These are phyloP conservation scores for Euphrasia arctica DNA, from an alignment of 305 asterid genomes.

Conservation along the genomic window DNA sequence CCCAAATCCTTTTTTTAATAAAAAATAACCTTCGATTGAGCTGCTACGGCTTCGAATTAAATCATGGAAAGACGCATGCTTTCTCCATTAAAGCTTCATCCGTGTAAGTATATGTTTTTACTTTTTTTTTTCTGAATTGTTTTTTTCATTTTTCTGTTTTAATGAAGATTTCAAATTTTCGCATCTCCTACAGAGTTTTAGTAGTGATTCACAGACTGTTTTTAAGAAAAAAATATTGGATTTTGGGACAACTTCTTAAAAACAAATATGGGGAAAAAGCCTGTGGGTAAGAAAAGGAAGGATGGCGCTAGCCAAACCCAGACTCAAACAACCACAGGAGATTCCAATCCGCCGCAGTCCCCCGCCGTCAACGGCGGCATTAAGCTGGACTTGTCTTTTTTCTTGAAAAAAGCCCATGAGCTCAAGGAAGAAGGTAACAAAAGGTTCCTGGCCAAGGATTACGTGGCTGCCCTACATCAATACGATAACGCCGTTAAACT, in stretches of 20 bases:
- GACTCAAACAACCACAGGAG: slow-evolving; percentile 25
- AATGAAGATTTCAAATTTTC: slow-evolving; percentile 18
- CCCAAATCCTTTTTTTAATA: not conserved
- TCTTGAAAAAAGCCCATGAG: slow-evolving; percentile 80
- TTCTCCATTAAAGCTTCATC: slow-evolving; percentile 18
- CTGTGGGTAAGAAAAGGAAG: slow-evolving; percentile 89
- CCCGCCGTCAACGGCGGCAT: slow-evolving; percentile 65
- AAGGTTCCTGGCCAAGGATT: slow-evolving; percentile 79
- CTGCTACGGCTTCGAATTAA: slow-evolving; percentile 27
- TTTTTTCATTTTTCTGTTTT: not conserved
- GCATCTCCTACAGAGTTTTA: slow-evolving; percentile 1
- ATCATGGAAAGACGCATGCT: slow-evolving; percentile 8
- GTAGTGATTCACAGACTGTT: not conserved
- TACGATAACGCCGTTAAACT: slow-evolving; percentile 84
- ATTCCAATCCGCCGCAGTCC: slow-evolving; percentile 22
- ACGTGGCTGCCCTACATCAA: slow-evolving; percentile 67
- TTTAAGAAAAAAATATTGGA: slow-evolving; percentile 25
- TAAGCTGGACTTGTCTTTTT: slow-evolving; percentile 54
- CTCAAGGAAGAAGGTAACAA: slow-evolving; percentile 94
- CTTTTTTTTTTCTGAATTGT: slow-evolving; percentile 4
- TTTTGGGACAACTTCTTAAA: slow-evolving; percentile 23
- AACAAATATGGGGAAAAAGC: slow-evolving; percentile 66
- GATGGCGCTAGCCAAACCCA: slow-evolving; percentile 36
- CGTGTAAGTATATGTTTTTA: slow-evolving; percentile 42
- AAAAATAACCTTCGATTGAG: slow-evolving; percentile 18